A percentile compares a stretch with the other conserved stretches of the same genome.
These are phyloP conservation scores for Acanthochlamys bracteata DNA, from an alignment of 106 monocot species.

Conservation along the genomic window DNA sequence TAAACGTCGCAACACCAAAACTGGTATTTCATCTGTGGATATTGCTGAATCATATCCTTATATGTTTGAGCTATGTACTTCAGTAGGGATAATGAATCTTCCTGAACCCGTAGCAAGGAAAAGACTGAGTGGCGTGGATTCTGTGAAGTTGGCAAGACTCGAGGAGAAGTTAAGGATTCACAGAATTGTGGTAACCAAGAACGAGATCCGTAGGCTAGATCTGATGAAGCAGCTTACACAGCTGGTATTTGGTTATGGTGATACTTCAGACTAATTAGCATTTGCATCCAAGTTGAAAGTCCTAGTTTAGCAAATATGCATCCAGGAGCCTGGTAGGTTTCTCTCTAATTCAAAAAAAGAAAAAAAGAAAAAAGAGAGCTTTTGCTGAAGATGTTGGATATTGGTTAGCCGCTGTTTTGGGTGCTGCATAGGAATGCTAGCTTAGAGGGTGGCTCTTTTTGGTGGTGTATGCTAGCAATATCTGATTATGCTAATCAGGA, in stretches of 20 bases:
- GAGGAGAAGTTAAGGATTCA: constrained; percentile 29
- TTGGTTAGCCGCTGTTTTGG: no score
- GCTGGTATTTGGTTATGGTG: constrained; percentile 11
- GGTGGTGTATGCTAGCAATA: no score
- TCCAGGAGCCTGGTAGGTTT: no score
- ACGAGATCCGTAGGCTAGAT: constrained; percentile 15
- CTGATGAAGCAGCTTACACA: constrained; percentile 25
- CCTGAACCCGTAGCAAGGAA: neutral
- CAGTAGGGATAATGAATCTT: neutral
- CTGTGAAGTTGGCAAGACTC: constrained; percentile 12
- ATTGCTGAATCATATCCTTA: neutral
- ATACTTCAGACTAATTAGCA: constrained; percentile 13
- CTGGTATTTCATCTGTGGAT: no score
- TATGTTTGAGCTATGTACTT: neutral
- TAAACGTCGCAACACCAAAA: neutral
- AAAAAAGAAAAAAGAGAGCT: no score
- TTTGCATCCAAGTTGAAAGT: neutral
- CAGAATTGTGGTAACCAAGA: constrained; percentile 6
- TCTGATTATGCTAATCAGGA: no score
- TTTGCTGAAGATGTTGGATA: no score
- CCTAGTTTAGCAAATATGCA: neutral
- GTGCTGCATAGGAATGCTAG: no score
- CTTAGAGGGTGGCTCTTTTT: no score
- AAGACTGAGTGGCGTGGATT: neutral
- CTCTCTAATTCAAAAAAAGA: no score